Conservation (phyloP, 768 basidiomycete species). For the Rhodotorula sphaerocarpa region DNA sequence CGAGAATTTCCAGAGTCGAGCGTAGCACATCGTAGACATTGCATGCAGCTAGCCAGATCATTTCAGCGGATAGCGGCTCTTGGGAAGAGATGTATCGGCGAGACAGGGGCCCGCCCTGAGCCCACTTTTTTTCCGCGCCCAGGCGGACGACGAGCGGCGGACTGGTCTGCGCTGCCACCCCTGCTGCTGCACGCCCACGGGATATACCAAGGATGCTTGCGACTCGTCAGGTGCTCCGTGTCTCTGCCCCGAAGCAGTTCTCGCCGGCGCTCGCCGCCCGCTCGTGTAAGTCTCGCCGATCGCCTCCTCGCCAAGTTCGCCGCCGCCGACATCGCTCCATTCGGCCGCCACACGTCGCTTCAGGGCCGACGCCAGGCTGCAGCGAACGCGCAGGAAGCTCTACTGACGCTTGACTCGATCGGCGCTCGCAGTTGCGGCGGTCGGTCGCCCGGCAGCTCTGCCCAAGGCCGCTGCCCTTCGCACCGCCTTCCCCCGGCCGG, state of each 20-base stretch:
- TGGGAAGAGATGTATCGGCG: too few species aligned
- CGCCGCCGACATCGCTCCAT: too few species aligned
- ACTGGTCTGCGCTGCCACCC: too few species aligned
- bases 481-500: slow-evolving; percentile 9
- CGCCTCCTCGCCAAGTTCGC: too few species aligned
- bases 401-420: neutral
- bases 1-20: slow-evolving; percentile 6
- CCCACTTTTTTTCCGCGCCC: too few species aligned
- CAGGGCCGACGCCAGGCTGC: neutral
- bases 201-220: slow-evolving; percentile 23
- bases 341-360: neutral
- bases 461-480: slow-evolving; percentile 16
- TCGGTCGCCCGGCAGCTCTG: slow-evolving; percentile 16
- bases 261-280: slow-evolving; percentile 21
- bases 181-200: too few species aligned
- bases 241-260: slow-evolving; percentile 21
- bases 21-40: too few species aligned
- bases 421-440: slow-evolving; percentile 15
- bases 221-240: slow-evolving; percentile 29
- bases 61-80: too few species aligned
- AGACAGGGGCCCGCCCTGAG: too few species aligned
- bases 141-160: too few species aligned
- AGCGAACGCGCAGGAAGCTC: neutral
- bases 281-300: slow-evolving; percentile 21
- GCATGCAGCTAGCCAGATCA: too few species aligned